Percentiles rank a stretch among this genome's conserved stretches.
These are phyloP conservation scores for Purshia tridentata DNA, from an alignment of 306 rosid genomes.

Conservation along the genomic window DNA sequence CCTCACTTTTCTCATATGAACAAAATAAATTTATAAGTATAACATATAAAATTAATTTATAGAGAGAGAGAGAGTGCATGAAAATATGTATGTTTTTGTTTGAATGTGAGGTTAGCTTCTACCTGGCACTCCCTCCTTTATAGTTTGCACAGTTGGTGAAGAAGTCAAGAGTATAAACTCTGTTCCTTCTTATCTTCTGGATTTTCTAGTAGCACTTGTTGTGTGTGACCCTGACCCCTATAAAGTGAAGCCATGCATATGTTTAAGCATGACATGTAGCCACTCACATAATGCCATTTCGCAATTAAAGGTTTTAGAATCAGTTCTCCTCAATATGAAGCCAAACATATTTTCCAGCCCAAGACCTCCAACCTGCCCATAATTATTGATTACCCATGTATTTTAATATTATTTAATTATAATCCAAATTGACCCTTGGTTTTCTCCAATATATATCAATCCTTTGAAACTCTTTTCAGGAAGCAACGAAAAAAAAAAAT, in stretches of 20 bases:
- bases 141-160: slow-evolving; percentile 30
- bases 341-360: not conserved
- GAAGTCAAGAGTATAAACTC: slow-evolving; percentile 26
- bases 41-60: not conserved
- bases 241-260: slow-evolving; percentile 1
- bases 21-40: not conserved
- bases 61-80: not conserved
- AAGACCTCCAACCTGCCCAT: not conserved
- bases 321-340: not conserved
- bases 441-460: not conserved
- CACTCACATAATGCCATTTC: not conserved
- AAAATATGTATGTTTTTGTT: slow-evolving; percentile 12
- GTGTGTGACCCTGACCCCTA: not conserved
- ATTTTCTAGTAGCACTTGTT: not conserved
- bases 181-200: slow-evolving; percentile 4
- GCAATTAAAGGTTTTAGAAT: not conserved
- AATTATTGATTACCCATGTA: no score
- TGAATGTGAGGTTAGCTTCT: slow-evolving; percentile 21
- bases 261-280: not conserved
- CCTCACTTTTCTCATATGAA: slow-evolving; percentile 3
- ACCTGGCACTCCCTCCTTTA: slow-evolving; percentile 21
- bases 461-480: not conserved
- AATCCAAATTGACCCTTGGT: not conserved
- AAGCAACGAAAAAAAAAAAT: not conserved
- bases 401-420: not conserved